Percentiles rank a stretch among this genome's conserved stretches.
These are phyloP conservation scores for Backusella psychrophila DNA, from an alignment of 192 early-diverging fungal species.

Conservation along the genomic window DNA sequence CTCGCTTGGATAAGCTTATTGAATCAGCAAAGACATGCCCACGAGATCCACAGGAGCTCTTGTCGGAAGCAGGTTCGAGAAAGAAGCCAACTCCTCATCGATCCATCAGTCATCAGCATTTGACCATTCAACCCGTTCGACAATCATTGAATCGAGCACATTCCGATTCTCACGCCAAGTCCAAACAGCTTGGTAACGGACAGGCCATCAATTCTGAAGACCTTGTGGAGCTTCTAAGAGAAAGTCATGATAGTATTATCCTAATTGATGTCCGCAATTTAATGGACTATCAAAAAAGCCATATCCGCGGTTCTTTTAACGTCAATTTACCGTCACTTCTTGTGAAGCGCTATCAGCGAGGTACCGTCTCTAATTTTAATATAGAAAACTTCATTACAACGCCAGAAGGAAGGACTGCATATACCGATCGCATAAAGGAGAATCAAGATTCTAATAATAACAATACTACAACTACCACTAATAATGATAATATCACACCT, in stretches of 20 bases:
- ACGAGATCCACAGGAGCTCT: background rate
- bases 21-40: slow-evolving; percentile 3
- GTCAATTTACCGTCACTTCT: slow-evolving; percentile 53
- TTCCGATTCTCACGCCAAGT: background rate
- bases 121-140: background rate
- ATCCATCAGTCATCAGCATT: slow-evolving; percentile 15
- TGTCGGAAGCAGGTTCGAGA: background rate
- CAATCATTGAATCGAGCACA: background rate
- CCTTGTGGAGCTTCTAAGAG: background rate
- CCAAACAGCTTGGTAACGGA: background rate
- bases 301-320: slow-evolving; percentile 40
- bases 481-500: background rate
- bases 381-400: slow-evolving; percentile 53
- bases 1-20: slow-evolving; percentile 3
- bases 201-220: slow-evolving; percentile 1
- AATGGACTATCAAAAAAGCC: slow-evolving; percentile 18
- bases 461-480: background rate
- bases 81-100: slow-evolving; percentile 10
- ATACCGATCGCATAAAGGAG: background rate
- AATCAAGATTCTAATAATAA: background rate
- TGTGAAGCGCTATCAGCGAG: slow-evolving; percentile 48
- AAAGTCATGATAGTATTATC: background rate
- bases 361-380: slow-evolving; percentile 48
- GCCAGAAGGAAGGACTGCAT: slow-evolving; percentile 38
- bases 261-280: slow-evolving; percentile 34